Evolutionary conservation across 768 basidiomycete species (phyloP).

Genomic region (Naganishia antarctica): DNA sequence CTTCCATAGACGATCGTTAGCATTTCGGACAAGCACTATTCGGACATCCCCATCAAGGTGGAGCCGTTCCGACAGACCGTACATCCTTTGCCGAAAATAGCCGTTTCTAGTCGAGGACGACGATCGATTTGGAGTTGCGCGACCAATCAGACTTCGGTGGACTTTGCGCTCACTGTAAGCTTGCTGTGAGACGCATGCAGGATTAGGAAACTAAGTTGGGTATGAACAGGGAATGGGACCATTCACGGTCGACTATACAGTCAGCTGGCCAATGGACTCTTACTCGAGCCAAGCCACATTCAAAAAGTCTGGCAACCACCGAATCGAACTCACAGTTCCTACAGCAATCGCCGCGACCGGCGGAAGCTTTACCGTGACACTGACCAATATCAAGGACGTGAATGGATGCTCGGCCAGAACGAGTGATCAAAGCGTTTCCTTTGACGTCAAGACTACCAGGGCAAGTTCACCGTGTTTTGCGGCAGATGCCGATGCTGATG

Average conservation of each 20-base stretch:
- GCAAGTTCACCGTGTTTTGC: neutral
- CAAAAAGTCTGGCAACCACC: constrained; percentile 67
- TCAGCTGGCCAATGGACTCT: constrained; percentile 61
- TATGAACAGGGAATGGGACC: constrained; percentile 71
- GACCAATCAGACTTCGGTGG: constrained; percentile 10
- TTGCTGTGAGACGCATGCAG: neutral
- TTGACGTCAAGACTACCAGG: constrained; percentile 67
- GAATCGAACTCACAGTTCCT: constrained; percentile 53
- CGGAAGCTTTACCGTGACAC: constrained; percentile 35
- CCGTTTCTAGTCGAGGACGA: neutral
- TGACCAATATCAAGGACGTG: constrained; percentile 78
- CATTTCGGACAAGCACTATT: constrained; percentile 79
- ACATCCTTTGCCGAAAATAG: constrained; percentile 66
- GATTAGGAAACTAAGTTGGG: neutral
- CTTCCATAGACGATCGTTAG: constrained; percentile 57
- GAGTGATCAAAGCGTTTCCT: constrained; percentile 68
- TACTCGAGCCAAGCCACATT: neutral
- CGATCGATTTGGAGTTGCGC: constrained; percentile 21
- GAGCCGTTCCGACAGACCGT: constrained; percentile 78
- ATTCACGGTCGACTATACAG: constrained; percentile 77
- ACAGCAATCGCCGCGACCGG: constrained; percentile 30
- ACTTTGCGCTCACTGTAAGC: constrained; percentile 16
- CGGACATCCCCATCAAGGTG: constrained; percentile 66
- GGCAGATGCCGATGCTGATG: neutral
- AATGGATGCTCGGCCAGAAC: constrained; percentile 78